Percentiles rank a stretch among this genome's conserved stretches.
Conservation (phyloP, 2,329 filamentous ascomycete genomes). For the Cucurbitaria berberidis region DNA sequence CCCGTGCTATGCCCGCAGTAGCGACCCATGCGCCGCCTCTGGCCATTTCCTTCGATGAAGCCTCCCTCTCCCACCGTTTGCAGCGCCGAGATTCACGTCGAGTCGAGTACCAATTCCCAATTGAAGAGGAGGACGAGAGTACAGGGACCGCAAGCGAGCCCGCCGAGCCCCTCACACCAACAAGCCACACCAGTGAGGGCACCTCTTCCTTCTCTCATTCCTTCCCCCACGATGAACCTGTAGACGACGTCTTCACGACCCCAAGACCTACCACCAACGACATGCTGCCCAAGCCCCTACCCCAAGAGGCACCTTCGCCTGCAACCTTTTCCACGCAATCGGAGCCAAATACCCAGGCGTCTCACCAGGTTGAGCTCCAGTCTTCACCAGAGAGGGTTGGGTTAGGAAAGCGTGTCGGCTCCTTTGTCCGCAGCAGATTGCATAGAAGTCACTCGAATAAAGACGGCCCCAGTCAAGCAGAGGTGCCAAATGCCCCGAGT, state of each 20-base stretch:
- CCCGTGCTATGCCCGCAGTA: conserved; percentile 31
- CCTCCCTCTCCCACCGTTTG: conserved; percentile 25
- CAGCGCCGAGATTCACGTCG: conserved; percentile 36
- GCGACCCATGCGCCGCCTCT: conserved; percentile 20
- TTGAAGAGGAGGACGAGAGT: conserved; percentile 49
- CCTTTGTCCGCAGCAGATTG: conserved; percentile 40
- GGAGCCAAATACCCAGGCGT: neutral
- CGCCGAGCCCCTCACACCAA: conserved; percentile 49
- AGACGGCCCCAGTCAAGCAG: conserved; percentile 8
- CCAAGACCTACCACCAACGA: conserved; percentile 16
- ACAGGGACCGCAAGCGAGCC: conserved; percentile 48
- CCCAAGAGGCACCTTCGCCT: conserved; percentile 2
- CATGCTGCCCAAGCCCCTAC: conserved; percentile 9
- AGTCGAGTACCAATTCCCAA: conserved; percentile 35
- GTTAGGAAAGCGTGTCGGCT: conserved; percentile 40
- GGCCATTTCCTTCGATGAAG: conserved; percentile 31
- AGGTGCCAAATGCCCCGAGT: conserved; percentile 1
- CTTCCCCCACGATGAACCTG: conserved; percentile 37
- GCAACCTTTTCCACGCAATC: neutral
- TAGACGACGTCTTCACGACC: conserved; percentile 25
- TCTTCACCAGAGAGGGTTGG: conserved; percentile 34
- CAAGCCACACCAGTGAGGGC: conserved; percentile 43
- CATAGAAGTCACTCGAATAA: conserved; percentile 12
- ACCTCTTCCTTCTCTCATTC: conserved; percentile 32
- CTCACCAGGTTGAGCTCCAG: conserved; percentile 11